A percentile compares a stretch with the other conserved stretches of the same genome.
phyloP scores from a whole-genome alignment of 2,329 filamentous ascomycete species.

The Talaromyces sp. region DNA sequence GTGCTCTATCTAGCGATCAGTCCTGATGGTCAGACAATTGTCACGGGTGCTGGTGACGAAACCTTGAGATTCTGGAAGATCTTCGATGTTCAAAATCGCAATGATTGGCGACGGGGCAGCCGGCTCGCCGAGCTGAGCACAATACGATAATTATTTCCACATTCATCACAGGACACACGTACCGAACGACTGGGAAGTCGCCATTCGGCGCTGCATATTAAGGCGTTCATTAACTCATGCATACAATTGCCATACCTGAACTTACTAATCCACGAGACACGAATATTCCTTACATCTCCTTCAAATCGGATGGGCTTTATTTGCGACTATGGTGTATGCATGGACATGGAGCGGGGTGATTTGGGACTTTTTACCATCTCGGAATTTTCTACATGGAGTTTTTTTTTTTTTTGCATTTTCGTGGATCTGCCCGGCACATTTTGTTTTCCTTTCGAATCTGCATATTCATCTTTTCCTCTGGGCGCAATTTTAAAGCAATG shows the following conservation, averaged over 20 bases:
- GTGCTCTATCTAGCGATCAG: conserved; percentile 97
- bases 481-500: neutral
- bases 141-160: conserved; percentile 54
- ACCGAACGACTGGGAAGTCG: neutral
- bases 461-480: conserved; percentile 2
- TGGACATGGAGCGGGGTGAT: conserved; percentile 1
- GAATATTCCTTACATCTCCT: conserved; percentile 4
- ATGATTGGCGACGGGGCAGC: conserved; percentile 57
- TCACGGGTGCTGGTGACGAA: conserved; percentile 94
- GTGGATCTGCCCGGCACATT: neutral
- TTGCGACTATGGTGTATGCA: conserved; percentile 6
- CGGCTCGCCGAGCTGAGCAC: conserved; percentile 74
- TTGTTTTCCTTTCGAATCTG: neutral
- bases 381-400: conserved; percentile 6
- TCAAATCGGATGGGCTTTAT: neutral
- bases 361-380: neutral
- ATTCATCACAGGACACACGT: neutral
- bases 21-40: conserved; percentile 86
- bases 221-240: neutral
- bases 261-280: conserved; percentile 9
- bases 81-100: conserved; percentile 74
- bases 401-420: conserved; percentile 2
- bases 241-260: neutral
- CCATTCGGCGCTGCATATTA: neutral
- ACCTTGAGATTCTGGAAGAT: conserved; percentile 95